Percentiles rank a stretch among this genome's conserved stretches.
These are phyloP conservation scores for Pyrenochaeta sp. DNA, from an alignment of 2,329 filamentous ascomycete genomes.

Conservation along the genomic window DNA sequence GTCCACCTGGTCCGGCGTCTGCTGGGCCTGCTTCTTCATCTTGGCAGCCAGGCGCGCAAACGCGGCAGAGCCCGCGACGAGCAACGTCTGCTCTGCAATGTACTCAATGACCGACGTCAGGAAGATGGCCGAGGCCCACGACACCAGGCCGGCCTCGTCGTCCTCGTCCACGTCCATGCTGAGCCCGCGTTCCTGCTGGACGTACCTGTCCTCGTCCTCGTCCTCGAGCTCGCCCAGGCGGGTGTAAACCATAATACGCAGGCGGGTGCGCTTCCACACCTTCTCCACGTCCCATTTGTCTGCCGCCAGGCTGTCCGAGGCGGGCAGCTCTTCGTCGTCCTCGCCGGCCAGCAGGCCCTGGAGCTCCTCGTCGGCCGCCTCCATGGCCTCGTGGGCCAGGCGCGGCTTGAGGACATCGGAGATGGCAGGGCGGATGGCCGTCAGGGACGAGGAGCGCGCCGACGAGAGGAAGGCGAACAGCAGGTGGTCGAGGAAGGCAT, in stretches of 20 bases:
- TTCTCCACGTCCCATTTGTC: slow-evolving; percentile 87
- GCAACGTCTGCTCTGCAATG: slow-evolving; percentile 87
- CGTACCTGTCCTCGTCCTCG: slow-evolving; percentile 91
- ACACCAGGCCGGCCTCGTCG: slow-evolving; percentile 63
- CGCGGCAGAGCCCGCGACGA: slow-evolving; percentile 86
- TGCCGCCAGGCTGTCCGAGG: slow-evolving; percentile 36
- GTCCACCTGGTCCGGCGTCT: slow-evolving; percentile 58
- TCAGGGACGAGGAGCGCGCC: slow-evolving; percentile 78
- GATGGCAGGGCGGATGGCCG: slow-evolving; percentile 80
- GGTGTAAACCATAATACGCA: slow-evolving; percentile 98
- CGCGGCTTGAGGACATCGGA: slow-evolving; percentile 87
- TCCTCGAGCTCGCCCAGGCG: slow-evolving; percentile 96
- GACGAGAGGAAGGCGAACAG: slow-evolving; percentile 87
- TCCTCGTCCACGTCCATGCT: slow-evolving; percentile 61
- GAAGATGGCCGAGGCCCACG: slow-evolving; percentile 93
- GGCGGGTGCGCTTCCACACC: slow-evolving; percentile 89
- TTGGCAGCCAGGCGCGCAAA: slow-evolving; percentile 65
- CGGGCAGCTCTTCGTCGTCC: slow-evolving; percentile 51
- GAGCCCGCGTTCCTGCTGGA: slow-evolving; percentile 73
- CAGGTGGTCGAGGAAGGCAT: slow-evolving; percentile 91
- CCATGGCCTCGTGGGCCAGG: slow-evolving; percentile 83
- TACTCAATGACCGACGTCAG: slow-evolving; percentile 93
- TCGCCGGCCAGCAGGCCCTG: slow-evolving; percentile 88
- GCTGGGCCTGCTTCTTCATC: slow-evolving; percentile 44
- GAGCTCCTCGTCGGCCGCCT: slow-evolving; percentile 84